phyloP scores from a whole-genome alignment of 2,329 filamentous ascomycete species.

The Furcasterigmium furcatum region DNA sequence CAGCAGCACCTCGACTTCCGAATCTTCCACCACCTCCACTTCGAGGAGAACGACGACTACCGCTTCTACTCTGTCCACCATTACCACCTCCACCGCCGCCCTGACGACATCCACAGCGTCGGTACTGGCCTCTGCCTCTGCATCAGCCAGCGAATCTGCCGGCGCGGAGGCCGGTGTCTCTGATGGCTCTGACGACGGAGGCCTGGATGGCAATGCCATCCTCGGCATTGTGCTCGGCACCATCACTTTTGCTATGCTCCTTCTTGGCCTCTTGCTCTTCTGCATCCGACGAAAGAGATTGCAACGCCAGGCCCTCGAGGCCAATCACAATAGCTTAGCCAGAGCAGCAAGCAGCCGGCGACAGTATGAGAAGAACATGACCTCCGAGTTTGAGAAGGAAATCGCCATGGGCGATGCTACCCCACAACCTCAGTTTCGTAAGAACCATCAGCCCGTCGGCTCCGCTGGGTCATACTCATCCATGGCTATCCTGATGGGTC shows the following conservation, averaged over 20 bases:
- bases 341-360: constrained; percentile 26
- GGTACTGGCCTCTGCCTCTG: constrained; percentile 14
- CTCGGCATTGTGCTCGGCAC: constrained; percentile 80
- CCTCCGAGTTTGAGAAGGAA: constrained; percentile 3
- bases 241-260: constrained; percentile 68
- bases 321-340: constrained; percentile 1
- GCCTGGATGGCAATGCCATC: constrained; percentile 48
- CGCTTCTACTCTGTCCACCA: constrained; percentile 19
- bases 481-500: constrained; percentile 63
- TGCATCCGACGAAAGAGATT: constrained; percentile 60
- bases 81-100: constrained; percentile 22
- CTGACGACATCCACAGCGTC: constrained; percentile 18
- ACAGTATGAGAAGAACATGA: constrained; percentile 19
- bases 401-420: not conserved
- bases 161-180: constrained; percentile 23
- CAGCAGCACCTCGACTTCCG: constrained; percentile 21
- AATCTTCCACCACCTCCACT: constrained; percentile 17
- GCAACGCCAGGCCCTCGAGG: constrained; percentile 22
- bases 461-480: constrained; percentile 60
- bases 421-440: constrained; percentile 3
- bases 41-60: constrained; percentile 10
- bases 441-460: constrained; percentile 43
- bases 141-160: constrained; percentile 22
- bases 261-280: constrained; percentile 72
- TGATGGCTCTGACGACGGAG: constrained; percentile 4